phyloP scores from a whole-genome alignment of 805 yeast genomes.

The Pichia manshurica region DNA sequence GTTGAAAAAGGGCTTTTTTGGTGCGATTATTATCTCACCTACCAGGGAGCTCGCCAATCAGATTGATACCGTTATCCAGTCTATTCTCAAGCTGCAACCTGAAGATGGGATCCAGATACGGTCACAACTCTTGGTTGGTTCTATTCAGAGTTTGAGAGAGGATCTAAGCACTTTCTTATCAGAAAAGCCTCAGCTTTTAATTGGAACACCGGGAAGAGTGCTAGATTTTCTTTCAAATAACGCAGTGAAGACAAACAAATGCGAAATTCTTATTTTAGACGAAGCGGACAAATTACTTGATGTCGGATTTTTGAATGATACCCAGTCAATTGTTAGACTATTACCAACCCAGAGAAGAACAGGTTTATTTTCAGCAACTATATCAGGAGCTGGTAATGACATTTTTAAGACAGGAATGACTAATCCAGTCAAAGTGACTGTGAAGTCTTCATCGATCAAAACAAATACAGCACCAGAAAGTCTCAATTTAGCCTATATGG shows the following conservation, averaged over 20 bases:
- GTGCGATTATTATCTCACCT: conserved; percentile 70
- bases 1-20: conserved; percentile 58
- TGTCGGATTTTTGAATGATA: conserved; percentile 63
- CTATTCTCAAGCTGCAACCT: conserved; percentile 54
- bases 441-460: conserved; percentile 41
- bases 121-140: conserved; percentile 63
- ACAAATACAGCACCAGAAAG: conserved; percentile 49
- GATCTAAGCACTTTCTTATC: conserved; percentile 58
- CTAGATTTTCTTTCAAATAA: conserved; percentile 63
- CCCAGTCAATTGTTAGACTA: conserved; percentile 56
- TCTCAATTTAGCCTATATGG: conserved; percentile 55
- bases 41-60: conserved; percentile 62
- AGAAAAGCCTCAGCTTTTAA: conserved; percentile 62
- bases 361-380: conserved; percentile 91
- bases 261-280: conserved; percentile 76
- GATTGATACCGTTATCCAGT: conserved; percentile 59
- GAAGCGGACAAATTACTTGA: conserved; percentile 92
- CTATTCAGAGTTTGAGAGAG: conserved; percentile 56
- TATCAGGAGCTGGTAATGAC: conserved; percentile 71
- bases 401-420: conserved; percentile 86
- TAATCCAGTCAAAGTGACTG: conserved; percentile 85
- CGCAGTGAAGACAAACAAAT: conserved; percentile 51
- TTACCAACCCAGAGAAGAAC: conserved; percentile 91
- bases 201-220: conserved; percentile 91
- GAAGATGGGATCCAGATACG: conserved; percentile 36